Evolutionary conservation across 371 early-diverging fungal species (phyloP).

Genomic region (Mucor mucedo): DNA sequence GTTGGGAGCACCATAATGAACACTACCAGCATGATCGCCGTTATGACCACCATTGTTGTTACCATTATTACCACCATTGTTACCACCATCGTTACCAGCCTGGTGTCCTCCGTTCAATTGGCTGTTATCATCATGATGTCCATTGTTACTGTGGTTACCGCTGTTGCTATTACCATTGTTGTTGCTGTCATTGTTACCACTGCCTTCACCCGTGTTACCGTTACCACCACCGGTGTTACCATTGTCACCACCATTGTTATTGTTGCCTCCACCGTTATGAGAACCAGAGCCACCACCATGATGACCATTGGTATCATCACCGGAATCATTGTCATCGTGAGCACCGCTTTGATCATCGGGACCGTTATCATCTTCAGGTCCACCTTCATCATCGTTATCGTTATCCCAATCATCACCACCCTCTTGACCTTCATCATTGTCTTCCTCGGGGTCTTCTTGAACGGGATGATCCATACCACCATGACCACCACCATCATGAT

Average conservation of each 20-base stretch:
- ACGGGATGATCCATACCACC: not conserved
- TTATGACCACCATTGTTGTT: slow-evolving; percentile 3
- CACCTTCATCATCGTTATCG: slow-evolving; percentile 5
- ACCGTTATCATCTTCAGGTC: not conserved
- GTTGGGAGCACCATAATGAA: not conserved
- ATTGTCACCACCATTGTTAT: not conserved
- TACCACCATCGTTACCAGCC: not conserved
- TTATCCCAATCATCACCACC: not conserved
- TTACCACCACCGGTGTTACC: not conserved
- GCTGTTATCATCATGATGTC: not conserved
- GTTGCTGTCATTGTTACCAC: not conserved
- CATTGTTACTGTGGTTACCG: not conserved
- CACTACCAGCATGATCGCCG: not conserved
- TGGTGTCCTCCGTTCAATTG: not conserved
- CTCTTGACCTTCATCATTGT: not conserved
- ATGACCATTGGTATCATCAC: not conserved
- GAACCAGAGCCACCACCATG: not conserved
- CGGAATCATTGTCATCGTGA: not conserved
- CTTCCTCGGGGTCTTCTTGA: not conserved
- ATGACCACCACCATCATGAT: not conserved
- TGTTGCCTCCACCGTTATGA: not conserved
- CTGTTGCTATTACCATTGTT: not conserved
- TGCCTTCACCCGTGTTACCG: not conserved
- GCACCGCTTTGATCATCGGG: slow-evolving; percentile 4
- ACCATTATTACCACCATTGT: slow-evolving; percentile 5